These are phyloP conservation scores for Porpolomopsis calyptriformis DNA, from an alignment of 768 basidiomycete genomes.

Conservation along the genomic window DNA sequence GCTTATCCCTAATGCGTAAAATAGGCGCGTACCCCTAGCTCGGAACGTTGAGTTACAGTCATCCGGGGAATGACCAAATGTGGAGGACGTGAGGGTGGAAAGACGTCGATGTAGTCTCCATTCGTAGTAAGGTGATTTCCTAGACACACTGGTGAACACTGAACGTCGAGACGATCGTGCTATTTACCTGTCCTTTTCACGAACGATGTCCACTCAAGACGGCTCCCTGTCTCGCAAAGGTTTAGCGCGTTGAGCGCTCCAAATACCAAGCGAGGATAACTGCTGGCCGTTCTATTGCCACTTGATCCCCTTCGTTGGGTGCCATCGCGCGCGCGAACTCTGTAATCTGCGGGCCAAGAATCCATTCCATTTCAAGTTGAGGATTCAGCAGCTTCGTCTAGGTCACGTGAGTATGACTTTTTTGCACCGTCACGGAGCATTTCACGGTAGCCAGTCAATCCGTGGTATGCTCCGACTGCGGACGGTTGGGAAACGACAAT, in stretches of 20 bases:
- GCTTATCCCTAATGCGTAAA: background rate
- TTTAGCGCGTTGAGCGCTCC: slow-evolving; percentile 49
- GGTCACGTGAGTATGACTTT: background rate
- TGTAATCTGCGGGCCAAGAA: slow-evolving; percentile 53
- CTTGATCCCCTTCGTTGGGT: slow-evolving; percentile 16
- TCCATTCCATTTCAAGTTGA: slow-evolving; percentile 60
- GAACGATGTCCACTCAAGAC: slow-evolving; percentile 44
- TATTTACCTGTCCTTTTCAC: slow-evolving; percentile 20
- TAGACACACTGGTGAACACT: background rate
- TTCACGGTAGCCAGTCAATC: background rate
- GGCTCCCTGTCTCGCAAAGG: slow-evolving; percentile 34
- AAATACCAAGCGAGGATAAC: slow-evolving; percentile 45
- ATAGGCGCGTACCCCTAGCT: slow-evolving; percentile 47
- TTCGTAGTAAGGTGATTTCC: slow-evolving; percentile 12
- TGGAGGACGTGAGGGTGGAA: slow-evolving; percentile 45
- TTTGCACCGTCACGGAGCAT: background rate
- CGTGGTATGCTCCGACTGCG: background rate
- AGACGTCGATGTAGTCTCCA: slow-evolving; percentile 33
- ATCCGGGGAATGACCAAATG: slow-evolving; percentile 20
- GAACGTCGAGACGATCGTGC: background rate
- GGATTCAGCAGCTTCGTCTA: background rate
- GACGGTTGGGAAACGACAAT: background rate
- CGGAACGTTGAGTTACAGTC: slow-evolving; percentile 39
- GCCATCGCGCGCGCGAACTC: slow-evolving; percentile 15
- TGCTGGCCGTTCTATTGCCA: slow-evolving; percentile 15